Base-by-base conservation (phyloP, 345 rosid genomes). In the Eutrema yunnanense region DNA sequence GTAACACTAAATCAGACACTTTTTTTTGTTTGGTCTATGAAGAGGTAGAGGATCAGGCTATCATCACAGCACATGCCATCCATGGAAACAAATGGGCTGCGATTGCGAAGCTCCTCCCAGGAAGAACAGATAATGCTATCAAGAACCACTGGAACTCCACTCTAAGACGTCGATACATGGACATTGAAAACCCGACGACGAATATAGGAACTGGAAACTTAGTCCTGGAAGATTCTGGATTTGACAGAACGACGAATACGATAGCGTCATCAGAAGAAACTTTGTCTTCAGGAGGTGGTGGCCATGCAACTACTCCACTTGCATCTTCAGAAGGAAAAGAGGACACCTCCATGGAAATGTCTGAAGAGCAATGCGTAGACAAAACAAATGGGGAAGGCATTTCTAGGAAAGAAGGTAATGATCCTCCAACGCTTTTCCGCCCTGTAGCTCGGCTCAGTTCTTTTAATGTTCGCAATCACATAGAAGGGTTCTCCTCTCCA, bases 141-240 rank as follows among this genome's bases (percentile, higher is more conserved):
- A 90, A 92, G 78, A 88, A 90, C 68, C 96, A 90, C 44, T 92
- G 98, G 98, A 92, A 92, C 79, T 88, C 92, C 61, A 81, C 92
- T 62, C 80, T 90, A 50, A 79, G 89, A 73, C 87, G 96, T 19
- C 84, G 85, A 67, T 65, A 51, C 66, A 63, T 51, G n/a, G 87
- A 79, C 58, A 62, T 62, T 74, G 80, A 79, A 58, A 78, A 71
- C 62, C 69, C 57, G 5, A 82, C 71, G 41, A 37, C 51, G 9
- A 40, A 47, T 40, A n/a, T n/a, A 22, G 82, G 75, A 65, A 69
- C 79, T 58, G 77, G 66, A 59, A 78, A 72, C 67, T 67, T 74
- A 60, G 81, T 50, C 47, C 5, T 38, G 59, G 86, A 78, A 65
- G 84, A 80, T 59, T 55, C 62, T 66, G 80, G 78, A 69, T 26